phyloP scores from a whole-genome alignment of 148 eudicot species.

The Vaccinium myrtillus region DNA sequence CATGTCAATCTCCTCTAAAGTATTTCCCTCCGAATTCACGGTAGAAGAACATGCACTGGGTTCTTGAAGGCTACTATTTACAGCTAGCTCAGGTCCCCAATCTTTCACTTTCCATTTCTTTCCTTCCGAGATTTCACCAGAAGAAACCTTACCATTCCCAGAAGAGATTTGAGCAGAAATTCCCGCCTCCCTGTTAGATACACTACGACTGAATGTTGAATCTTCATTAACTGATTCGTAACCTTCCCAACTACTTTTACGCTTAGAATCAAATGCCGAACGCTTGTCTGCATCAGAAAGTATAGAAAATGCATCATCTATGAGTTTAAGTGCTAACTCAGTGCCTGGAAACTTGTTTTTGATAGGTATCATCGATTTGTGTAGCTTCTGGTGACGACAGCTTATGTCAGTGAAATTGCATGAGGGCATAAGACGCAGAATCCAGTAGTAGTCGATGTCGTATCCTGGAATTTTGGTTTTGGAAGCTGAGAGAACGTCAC shows the following conservation, averaged over 20 bases:
- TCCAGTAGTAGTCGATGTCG: conserved; percentile 57
- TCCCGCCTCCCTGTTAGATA: conserved; percentile 7
- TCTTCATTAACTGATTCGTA: conserved; percentile 31
- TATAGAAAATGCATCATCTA: conserved; percentile 42
- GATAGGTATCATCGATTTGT: conserved; percentile 37
- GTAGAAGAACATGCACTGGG: conserved; percentile 29
- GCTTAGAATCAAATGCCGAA: conserved; percentile 39
- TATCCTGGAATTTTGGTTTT: conserved; percentile 34
- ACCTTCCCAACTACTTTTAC: conserved; percentile 36
- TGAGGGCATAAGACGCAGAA: conserved; percentile 49
- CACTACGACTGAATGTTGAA: not conserved
- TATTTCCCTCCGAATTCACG: conserved; percentile 24
- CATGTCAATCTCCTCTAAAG: conserved; percentile 24
- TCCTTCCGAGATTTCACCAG: conserved; percentile 9
- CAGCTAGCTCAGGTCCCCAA: not conserved
- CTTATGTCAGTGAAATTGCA: conserved; percentile 35
- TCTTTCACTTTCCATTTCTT: conserved; percentile 9
- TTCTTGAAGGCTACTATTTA: conserved; percentile 14
- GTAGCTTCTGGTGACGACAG: conserved; percentile 40
- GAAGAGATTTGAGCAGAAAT: conserved; percentile 13
- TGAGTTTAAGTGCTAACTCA: conserved; percentile 42
- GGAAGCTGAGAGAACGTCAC: conserved; percentile 47
- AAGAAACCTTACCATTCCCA: not conserved
- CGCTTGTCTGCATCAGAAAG: conserved; percentile 47
- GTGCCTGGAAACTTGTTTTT: conserved; percentile 49